Base-by-base conservation (phyloP, 192 early-diverging fungal species). In the Backusella psychrophila region DNA sequence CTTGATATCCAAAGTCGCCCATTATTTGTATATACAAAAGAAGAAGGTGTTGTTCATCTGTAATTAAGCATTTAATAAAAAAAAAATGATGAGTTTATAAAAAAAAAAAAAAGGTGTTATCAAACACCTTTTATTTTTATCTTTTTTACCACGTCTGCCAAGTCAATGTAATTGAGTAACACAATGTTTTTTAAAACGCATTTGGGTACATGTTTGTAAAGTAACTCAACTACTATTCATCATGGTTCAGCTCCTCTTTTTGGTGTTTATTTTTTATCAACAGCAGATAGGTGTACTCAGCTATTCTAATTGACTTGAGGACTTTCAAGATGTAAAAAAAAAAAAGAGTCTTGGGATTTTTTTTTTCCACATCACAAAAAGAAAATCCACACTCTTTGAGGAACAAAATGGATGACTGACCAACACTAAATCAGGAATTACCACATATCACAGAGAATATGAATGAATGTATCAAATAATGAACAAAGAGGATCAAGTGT, bases 1-100 rank as follows among this genome's bases (percentile, higher is more conserved):
- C 85, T 94, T 73, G 86, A 88, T 69, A 85, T 94, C 79, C 78
- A 83, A 7, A 87, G 87, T 56, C 78, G 41, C 0, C 52, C 56
- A 11, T 26, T 79, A 15, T 44, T 79, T 38, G 35, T 29, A 67
- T 53, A 79, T 79, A 42, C 71, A n/a, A 21, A 71, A 21, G 63
- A 72, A 46, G 23, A 72, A 19, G 69, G 70, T 29, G 52, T 76
- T 33, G 26, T 63, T 63, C 12, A 63, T 63, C 29, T 63, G 26
- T 63, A 23, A 63, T 63, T 26, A 63, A 26, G 12, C 56, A 26
- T 29, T 14, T 63, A 63, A 63, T 29, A 14, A 63, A 63, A 4
- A 26, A 63, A 11, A 33, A 33, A 33, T 3, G 9, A 8, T n/a
- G 11, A 59, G 7, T 7, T n/a, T 49, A 49, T 49, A 3, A 59